Percentiles rank a stretch among this genome's conserved stretches.
These are phyloP conservation scores for Lactarius psammicola DNA, from an alignment of 768 basidiomycete species.

Conservation along the genomic window DNA sequence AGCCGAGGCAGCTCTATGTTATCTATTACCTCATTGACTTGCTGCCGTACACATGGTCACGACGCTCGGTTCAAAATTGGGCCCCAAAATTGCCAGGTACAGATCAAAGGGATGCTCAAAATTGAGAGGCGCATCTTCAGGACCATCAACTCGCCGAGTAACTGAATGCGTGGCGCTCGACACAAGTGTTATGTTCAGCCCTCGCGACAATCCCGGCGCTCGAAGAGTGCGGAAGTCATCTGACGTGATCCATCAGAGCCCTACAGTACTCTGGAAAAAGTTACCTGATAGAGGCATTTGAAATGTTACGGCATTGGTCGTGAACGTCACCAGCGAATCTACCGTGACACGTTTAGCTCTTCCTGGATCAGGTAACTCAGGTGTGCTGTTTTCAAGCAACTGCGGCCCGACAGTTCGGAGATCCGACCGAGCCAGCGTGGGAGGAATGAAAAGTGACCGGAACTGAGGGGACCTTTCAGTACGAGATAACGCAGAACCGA, in stretches of 20 bases:
- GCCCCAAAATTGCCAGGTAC: conserved; percentile 11
- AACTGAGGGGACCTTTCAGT: background rate
- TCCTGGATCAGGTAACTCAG: background rate
- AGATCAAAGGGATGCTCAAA: background rate
- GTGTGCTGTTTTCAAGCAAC: background rate
- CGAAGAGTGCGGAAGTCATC: background rate
- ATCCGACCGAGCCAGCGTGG: conserved; percentile 3
- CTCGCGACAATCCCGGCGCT: background rate
- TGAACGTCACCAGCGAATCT: conserved; percentile 5
- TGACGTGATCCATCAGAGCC: background rate
- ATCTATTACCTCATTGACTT: background rate
- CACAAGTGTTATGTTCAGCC: background rate
- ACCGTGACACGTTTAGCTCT: background rate
- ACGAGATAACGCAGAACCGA: background rate
- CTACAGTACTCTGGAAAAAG: conserved; percentile 3
- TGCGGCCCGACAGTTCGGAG: background rate
- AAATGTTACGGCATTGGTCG: background rate
- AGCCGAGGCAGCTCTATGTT: conserved; percentile 1
- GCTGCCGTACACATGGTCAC: conserved; percentile 14
- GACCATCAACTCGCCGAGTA: background rate
- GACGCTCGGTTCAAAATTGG: background rate
- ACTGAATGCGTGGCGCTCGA: background rate
- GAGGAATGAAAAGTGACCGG: background rate
- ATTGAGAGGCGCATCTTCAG: background rate
- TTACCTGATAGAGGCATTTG: background rate